Evolutionary conservation across 176 grass and related monocot genomes (phyloP), one percentile per base, ranked within the genome.

Genomic region (Carex parvula): DNA sequence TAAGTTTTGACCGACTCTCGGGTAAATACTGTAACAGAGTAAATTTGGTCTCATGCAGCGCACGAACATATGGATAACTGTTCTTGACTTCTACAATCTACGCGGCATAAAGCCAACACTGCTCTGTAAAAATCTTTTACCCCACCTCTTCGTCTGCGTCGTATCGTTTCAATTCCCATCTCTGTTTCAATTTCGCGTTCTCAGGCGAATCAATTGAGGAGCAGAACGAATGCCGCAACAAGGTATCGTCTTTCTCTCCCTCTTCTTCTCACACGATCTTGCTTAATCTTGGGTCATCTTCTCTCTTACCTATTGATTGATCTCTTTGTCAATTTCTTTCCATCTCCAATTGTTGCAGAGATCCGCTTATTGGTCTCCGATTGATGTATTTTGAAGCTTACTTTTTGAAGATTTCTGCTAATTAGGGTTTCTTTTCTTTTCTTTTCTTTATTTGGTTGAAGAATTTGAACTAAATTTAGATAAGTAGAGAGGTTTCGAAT

Each of bases 311-410:
- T 60, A 0, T 18, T 13, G 11, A 2, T 64, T 30, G 41, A 77
- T 73, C 32, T 76, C 21, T 61, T 62, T 85, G 17, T 84, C 17
- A 57, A 74, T 21, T 60, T 42, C 21, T 13, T 32, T 75, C 46
- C n/a, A 54, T 77, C 26, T 77, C 9, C 46, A 52, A 46, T 85
- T 46, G 71, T 44, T 77, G 72, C n/a, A 55, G 20, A 76, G 48
- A 54, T 54, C 48, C 37, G 30, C 42, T 10, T 79, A 18, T 59
- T 81, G 6, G 6, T 81, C 9, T 17, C 26, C 33, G 55, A 82
- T 82, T 82, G 30, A 17, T 18, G 20, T 12, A 15, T 64, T 29
- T 82, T 64, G 61, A 10, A 64, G 80, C 46, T 76, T 53, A 6
- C 12, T 5, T n/a, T n/a, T n/a, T 76, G 80, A 66, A 64, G 79